Base-by-base conservation (phyloP, 129 eudicot species). In the Chrysanthemum makinoi region DNA sequence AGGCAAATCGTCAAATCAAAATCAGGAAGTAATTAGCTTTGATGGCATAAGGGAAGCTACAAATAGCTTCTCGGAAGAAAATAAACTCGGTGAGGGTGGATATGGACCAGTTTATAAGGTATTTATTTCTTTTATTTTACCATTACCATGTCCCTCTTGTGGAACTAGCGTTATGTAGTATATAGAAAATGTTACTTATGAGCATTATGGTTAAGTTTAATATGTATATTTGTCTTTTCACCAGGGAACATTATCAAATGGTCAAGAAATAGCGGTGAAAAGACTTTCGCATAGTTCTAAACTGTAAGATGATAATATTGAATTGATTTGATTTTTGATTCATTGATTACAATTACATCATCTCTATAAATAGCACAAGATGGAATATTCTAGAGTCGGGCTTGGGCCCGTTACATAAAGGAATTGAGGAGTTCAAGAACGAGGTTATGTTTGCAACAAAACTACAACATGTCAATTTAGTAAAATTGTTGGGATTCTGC, bases 81-180 rank as follows among this genome's bases (percentile, higher is more conserved):
- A 51, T 58, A 83, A 80, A 80, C 77, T 83, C n/a, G 87, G 84
- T n/a, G 82, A 83, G 77, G 82, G 87, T 14, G 87, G 87, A 20
- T 83, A 65, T 60, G 87, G 84, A 49, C 84, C 80, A 9, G 87
- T 80, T 67, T 83, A 80, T 49, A 83, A 80, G 84, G 87, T 80
- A 72, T 54, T 10, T 33, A 57, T 10, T 39, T 39, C 46, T 39
- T 35, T 39, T 6, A 39, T 39, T 39, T 39, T 7, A 39, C 46
- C 2, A 6, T 7, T 6, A 39, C 10, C 46, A 39, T 6, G 44
- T 39, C 46, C 46, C 46, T 39, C 46, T 39, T 39, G 46, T 7
- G 46, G 46, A 39, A 39, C 46, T 39, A 39, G 9, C 9, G 0
- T 39, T 39, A 6, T 39, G 46, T 39, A 39, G 46, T 39, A 10